Conservation (phyloP, 2,329 filamentous ascomycete species). For the Neophaeococcomyces aloes region DNA sequence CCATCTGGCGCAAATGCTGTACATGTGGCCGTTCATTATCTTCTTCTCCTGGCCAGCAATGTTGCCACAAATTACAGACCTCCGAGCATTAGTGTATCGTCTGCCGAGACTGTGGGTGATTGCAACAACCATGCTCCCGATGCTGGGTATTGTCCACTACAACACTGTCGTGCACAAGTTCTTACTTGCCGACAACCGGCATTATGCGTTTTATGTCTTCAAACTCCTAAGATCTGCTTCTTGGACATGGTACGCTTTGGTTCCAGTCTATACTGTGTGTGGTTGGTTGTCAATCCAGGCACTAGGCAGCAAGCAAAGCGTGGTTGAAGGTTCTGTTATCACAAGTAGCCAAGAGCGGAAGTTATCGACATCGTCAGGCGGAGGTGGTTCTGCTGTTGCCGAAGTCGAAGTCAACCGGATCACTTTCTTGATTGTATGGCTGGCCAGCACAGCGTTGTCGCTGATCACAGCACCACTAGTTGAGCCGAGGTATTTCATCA, state of each 20-base stretch:
- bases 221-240: slow-evolving; percentile 61
- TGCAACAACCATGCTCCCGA: slow-evolving; percentile 30
- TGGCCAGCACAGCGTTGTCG: slow-evolving; percentile 63
- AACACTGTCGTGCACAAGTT: slow-evolving; percentile 96
- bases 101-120: slow-evolving; percentile 32
- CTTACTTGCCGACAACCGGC: slow-evolving; percentile 87
- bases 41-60: slow-evolving; percentile 84
- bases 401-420: slow-evolving; percentile 25
- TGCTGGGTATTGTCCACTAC: slow-evolving; percentile 50
- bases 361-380: slow-evolving; percentile 4
- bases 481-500: slow-evolving; percentile 90
- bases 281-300: slow-evolving; percentile 58
- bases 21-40: slow-evolving; percentile 79
- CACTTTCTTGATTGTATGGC: slow-evolving; percentile 50
- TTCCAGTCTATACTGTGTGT: slow-evolving; percentile 59
- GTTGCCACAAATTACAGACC: slow-evolving; percentile 37
- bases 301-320: slow-evolving; percentile 38
- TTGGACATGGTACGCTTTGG: slow-evolving; percentile 55
- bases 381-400: slow-evolving; percentile 8
- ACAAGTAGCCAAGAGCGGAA: slow-evolving; percentile 20
- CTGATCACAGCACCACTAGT: slow-evolving; percentile 84
- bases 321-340: slow-evolving; percentile 3
- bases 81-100: slow-evolving; percentile 28
- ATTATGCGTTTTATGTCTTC: slow-evolving; percentile 97
- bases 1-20: slow-evolving; percentile 85